These are phyloP conservation scores for Cryptosporidium sp. DNA, from an alignment of 169 alveolate species.

Conservation along the genomic window DNA sequence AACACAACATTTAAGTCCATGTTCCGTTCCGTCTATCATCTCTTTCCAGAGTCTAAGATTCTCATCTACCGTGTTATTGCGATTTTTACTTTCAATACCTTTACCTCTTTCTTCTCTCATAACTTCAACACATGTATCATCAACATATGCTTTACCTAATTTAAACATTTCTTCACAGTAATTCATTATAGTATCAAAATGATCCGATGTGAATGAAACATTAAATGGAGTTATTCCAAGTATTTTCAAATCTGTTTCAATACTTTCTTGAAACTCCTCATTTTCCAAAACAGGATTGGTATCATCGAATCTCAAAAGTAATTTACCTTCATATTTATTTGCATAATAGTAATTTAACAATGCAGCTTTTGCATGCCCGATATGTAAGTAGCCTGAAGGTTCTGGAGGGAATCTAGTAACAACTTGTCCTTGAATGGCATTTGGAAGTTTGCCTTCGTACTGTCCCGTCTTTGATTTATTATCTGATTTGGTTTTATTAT, in stretches of 20 bases:
- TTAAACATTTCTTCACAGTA: conserved; percentile 89
- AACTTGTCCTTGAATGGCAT: conserved; percentile 95
- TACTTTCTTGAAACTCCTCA: conserved; percentile 93
- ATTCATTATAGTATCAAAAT: conserved; percentile 90
- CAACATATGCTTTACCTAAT: conserved; percentile 95
- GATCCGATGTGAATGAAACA: conserved; percentile 95
- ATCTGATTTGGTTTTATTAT: conserved; percentile 19
- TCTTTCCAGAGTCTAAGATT: conserved; percentile 91
- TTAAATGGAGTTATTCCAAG: conserved; percentile 90
- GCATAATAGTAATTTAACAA: conserved; percentile 95
- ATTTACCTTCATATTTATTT: conserved; percentile 93
- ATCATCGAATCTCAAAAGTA: conserved; percentile 97
- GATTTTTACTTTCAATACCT: conserved; percentile 90
- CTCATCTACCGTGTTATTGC: conserved; percentile 91
- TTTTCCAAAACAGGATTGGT: conserved; percentile 98
- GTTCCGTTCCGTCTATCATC: conserved; percentile 89
- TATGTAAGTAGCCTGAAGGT: conserved; percentile 99
- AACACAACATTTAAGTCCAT: conserved; percentile 92
- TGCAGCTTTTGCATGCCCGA: conserved; percentile 99
- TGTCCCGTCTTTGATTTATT: conserved; percentile 50
- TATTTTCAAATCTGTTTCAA: conserved; percentile 90
- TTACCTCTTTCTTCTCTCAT: conserved; percentile 97
- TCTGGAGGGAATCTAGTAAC: conserved; percentile 99
- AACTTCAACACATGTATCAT: conserved; percentile 94
- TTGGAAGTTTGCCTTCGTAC: conserved; percentile 86